A percentile compares a stretch with the other conserved stretches of the same genome.
These are phyloP conservation scores for Vicia faba DNA, from an alignment of 306 rosid genomes.

Conservation along the genomic window DNA sequence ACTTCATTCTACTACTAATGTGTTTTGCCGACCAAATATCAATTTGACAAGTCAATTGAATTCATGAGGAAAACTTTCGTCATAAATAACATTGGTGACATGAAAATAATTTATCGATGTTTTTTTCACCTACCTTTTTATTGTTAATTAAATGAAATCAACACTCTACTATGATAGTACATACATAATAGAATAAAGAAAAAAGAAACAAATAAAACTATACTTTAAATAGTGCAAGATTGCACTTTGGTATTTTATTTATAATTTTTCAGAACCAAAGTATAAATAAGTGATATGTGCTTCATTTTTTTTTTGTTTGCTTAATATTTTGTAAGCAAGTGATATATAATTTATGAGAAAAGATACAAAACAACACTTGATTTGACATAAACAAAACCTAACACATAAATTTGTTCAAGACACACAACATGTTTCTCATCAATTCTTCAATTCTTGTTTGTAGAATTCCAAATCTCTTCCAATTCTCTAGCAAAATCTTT, in stretches of 20 bases:
- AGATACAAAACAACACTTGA: conserved; percentile 22
- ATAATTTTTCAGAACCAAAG: conserved; percentile 1
- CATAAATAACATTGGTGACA: not conserved
- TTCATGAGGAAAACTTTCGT: not conserved
- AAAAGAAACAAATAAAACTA: not conserved
- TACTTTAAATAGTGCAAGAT: conserved; percentile 2
- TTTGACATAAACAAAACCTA: not conserved
- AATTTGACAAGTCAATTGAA: too few species aligned
- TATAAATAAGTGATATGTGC: conserved; percentile 13
- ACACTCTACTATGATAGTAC: too few species aligned
- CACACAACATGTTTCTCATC: not conserved
- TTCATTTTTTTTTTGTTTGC: not conserved
- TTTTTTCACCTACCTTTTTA: not conserved
- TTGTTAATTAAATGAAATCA: too few species aligned
- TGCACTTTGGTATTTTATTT: conserved; percentile 25
- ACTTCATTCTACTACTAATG: too few species aligned
- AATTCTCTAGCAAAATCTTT: conserved; percentile 74
- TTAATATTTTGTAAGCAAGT: conserved; percentile 3
- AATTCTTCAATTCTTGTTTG: conserved; percentile 35
- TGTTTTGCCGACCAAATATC: too few species aligned
- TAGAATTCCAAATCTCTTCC: conserved; percentile 73
- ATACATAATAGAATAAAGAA: too few species aligned
- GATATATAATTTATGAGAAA: conserved; percentile 15
- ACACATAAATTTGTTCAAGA: conserved; percentile 29
- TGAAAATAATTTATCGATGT: not conserved